These are phyloP conservation scores for Boletus sensibilis DNA, from an alignment of 768 basidiomycete genomes.

Conservation along the genomic window DNA sequence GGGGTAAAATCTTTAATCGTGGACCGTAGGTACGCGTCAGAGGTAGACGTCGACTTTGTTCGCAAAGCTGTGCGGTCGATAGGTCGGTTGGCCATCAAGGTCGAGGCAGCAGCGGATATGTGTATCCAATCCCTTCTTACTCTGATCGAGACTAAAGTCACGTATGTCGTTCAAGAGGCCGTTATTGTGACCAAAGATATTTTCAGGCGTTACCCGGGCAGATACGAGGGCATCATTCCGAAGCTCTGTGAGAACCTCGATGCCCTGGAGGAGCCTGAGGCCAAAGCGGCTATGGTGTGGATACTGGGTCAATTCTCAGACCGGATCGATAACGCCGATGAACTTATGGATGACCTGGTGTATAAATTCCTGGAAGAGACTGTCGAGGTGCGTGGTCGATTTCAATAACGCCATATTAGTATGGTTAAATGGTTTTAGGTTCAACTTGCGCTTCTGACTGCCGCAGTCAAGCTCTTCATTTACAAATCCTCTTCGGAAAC, in stretches of 20 bases:
- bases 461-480: slow-evolving; percentile 94
- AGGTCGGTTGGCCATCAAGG: slow-evolving; percentile 97
- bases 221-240: slow-evolving; percentile 95
- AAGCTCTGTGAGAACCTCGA: slow-evolving; percentile 92
- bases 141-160: slow-evolving; percentile 89
- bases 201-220: slow-evolving; percentile 94
- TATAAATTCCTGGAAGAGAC: slow-evolving; percentile 91
- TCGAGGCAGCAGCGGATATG: slow-evolving; percentile 80
- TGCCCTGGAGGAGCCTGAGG: slow-evolving; percentile 90
- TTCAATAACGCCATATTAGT: not conserved
- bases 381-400: slow-evolving; percentile 64
- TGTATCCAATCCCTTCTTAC: slow-evolving; percentile 86
- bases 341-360: slow-evolving; percentile 87
- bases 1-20: not conserved
- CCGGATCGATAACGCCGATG: slow-evolving; percentile 93
- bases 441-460: slow-evolving; percentile 91
- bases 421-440: slow-evolving; percentile 51
- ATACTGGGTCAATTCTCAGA: slow-evolving; percentile 96
- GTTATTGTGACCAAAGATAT: slow-evolving; percentile 98
- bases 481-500: slow-evolving; percentile 81
- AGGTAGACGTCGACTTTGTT: slow-evolving; percentile 97
- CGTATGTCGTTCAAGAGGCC: slow-evolving; percentile 96
- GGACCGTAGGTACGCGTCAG: slow-evolving; percentile 83
- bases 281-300: slow-evolving; percentile 98
- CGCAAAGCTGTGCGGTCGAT: slow-evolving; percentile 97